Percentiles rank a stretch among this genome's conserved stretches.
phyloP scores from a whole-genome alignment of 768 basidiomycete species.

The Boletus reticuloceps region DNA sequence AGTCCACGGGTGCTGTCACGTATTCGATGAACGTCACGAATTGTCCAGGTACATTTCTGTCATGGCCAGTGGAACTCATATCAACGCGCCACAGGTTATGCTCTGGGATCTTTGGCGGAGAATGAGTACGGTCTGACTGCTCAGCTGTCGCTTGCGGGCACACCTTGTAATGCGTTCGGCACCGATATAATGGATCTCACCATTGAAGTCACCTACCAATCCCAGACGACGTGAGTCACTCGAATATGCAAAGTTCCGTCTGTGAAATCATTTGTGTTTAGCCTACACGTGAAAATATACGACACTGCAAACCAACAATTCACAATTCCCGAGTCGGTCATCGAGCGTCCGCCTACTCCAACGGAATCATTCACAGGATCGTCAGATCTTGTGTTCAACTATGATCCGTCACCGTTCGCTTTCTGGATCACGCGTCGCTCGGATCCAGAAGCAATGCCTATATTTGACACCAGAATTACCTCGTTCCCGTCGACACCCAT shows the following conservation, averaged over 20 bases:
- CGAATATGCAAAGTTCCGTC: background rate
- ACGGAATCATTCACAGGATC: slow-evolving; percentile 32
- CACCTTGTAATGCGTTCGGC: slow-evolving; percentile 66
- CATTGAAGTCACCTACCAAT: slow-evolving; percentile 66
- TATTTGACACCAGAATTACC: slow-evolving; percentile 68
- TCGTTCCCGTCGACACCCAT: slow-evolving; percentile 63
- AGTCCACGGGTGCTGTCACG: background rate
- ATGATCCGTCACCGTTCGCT: slow-evolving; percentile 60
- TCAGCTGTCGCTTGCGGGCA: slow-evolving; percentile 49
- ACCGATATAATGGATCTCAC: slow-evolving; percentile 55
- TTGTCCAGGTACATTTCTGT: slow-evolving; percentile 28
- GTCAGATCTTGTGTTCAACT: slow-evolving; percentile 71
- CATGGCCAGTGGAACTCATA: background rate
- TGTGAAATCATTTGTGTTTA: slow-evolving; percentile 19
- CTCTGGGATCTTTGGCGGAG: slow-evolving; percentile 44
- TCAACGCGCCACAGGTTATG: slow-evolving; percentile 46
- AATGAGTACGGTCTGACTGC: slow-evolving; percentile 52
- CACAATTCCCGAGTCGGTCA: slow-evolving; percentile 55
- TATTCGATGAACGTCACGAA: slow-evolving; percentile 29
- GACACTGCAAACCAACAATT: slow-evolving; percentile 64
- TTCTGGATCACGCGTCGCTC: slow-evolving; percentile 79
- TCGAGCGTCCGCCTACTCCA: slow-evolving; percentile 42
- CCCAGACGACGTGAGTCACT: slow-evolving; percentile 41
- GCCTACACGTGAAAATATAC: slow-evolving; percentile 66
- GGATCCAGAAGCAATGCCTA: slow-evolving; percentile 47